Evolutionary conservation across 352 stramenopile species (phyloP).

Genomic region (Phytophthora rubi): DNA sequence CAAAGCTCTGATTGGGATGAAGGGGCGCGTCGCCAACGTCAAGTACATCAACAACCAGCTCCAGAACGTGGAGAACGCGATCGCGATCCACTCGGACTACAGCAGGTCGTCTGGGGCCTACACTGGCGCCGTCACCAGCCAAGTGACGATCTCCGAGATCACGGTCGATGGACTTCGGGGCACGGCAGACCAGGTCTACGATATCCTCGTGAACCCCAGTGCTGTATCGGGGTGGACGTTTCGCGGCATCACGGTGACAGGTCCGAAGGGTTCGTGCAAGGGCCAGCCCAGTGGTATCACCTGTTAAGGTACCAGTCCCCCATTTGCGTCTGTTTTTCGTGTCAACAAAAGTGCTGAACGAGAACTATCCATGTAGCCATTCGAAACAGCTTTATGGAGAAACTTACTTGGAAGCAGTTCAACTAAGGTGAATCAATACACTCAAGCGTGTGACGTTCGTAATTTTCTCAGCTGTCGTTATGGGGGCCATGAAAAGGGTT

Average conservation of each 20-base stretch:
- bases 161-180: slow-evolving; percentile 22
- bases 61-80: slow-evolving; percentile 25
- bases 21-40: neutral
- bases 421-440: too few species aligned
- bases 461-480: too few species aligned
- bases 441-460: too few species aligned
- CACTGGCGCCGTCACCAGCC: slow-evolving; percentile 14
- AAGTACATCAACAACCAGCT: slow-evolving; percentile 37
- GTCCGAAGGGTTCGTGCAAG: slow-evolving; percentile 18
- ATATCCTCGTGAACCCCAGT: slow-evolving; percentile 32
- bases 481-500: too few species aligned
- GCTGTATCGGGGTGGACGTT: slow-evolving; percentile 31
- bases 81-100: slow-evolving; percentile 29
- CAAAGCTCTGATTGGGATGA: slow-evolving; percentile 23
- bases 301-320: slow-evolving; percentile 3
- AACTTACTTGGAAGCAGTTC: too few species aligned
- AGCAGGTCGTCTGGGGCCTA: slow-evolving; percentile 23
- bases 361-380: too few species aligned
- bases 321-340: too few species aligned
- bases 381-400: too few species aligned
- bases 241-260: slow-evolving; percentile 19
- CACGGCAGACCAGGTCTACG: slow-evolving; percentile 26
- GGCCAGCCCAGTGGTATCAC: slow-evolving; percentile 15
- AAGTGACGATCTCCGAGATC: slow-evolving; percentile 28
- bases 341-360: too few species aligned